phyloP scores from a whole-genome alignment of 176 grass and related monocot species.

The Raddia distichophylla region DNA sequence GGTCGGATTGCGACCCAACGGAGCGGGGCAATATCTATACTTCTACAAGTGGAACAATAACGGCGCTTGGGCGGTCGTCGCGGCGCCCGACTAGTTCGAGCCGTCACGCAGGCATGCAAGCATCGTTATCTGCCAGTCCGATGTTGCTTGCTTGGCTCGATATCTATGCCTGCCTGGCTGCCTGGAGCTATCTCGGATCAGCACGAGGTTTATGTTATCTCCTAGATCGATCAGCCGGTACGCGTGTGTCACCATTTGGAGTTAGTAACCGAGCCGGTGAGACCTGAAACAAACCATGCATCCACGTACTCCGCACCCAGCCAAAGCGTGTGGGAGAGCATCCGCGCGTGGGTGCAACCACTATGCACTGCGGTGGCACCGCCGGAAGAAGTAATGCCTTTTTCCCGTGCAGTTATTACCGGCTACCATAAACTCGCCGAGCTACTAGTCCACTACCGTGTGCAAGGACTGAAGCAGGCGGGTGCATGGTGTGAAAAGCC shows the following conservation, averaged over 20 bases:
- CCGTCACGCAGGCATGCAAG: not conserved
- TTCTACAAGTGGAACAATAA: not conserved
- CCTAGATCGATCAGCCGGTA: not conserved
- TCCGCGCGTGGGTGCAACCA: not conserved
- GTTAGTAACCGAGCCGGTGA: not conserved
- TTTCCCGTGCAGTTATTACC: not conserved
- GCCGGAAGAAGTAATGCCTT: not conserved
- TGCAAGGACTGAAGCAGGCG: not conserved
- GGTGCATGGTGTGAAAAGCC: conserved; percentile 34
- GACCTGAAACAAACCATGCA: not conserved
- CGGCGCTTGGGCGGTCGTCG: not conserved
- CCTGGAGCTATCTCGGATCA: not conserved
- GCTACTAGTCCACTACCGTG: not conserved
- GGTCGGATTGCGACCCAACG: too few species aligned
- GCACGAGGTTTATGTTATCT: conserved; percentile 1
- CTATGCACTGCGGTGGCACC: not conserved
- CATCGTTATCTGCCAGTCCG: not conserved
- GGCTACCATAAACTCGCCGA: too few species aligned
- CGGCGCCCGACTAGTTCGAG: not conserved
- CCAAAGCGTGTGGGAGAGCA: not conserved
- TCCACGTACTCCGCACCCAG: not conserved
- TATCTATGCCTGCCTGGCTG: not conserved
- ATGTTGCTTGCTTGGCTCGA: not conserved
- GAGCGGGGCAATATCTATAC: too few species aligned
- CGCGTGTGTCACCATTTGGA: not conserved